A percentile compares a stretch with the other conserved stretches of the same genome.
Evolutionary conservation across 176 grass and related monocot genomes (phyloP).

Genomic region (Raddia guianensis): DNA sequence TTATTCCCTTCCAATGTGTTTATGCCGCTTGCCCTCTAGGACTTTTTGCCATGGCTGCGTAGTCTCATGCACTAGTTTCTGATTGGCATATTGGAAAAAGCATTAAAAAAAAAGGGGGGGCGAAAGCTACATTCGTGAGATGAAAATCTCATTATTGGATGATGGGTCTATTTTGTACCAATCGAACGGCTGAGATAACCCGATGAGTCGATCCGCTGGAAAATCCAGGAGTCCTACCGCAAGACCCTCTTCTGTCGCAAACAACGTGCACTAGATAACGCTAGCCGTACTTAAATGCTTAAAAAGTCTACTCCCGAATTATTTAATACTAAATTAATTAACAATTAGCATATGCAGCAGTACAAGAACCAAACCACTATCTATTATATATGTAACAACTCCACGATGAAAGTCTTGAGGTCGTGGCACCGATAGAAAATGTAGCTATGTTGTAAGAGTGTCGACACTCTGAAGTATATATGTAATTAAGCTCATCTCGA

Average conservation of each 20-base stretch:
- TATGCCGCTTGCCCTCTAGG: no score
- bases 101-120: no score
- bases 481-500: neutral
- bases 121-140: no score
- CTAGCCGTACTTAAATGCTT: neutral
- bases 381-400: neutral
- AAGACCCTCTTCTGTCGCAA: neutral
- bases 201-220: neutral
- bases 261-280: neutral
- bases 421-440: neutral
- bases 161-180: neutral
- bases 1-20: no score
- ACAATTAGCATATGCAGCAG: neutral
- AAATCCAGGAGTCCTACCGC: neutral
- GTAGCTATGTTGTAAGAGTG: constrained; percentile 30
- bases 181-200: neutral
- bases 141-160: no score
- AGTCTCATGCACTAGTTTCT: no score
- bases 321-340: neutral
- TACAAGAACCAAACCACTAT: neutral
- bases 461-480: constrained; percentile 21
- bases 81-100: no score
- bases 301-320: neutral
- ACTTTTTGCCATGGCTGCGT: no score
- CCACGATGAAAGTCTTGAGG: neutral